Evolutionary conservation across 179 eudicot genomes (phyloP), one percentile per base, ranked within the genome.

Genomic region (Actinidia polygama): DNA sequence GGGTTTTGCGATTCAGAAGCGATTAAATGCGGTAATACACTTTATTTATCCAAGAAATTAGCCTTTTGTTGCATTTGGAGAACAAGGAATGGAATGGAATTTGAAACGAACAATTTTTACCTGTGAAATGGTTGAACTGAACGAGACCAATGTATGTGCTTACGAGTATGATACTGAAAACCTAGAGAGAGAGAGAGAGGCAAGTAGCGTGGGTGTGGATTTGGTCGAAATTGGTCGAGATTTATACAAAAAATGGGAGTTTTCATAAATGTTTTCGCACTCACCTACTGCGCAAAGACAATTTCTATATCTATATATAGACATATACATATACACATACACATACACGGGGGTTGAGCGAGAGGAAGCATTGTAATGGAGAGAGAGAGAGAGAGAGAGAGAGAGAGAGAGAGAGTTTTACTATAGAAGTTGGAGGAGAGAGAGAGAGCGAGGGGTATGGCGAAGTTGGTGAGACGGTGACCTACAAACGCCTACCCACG

Each of bases 391-490:
- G 11, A 66, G 71, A 2, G 47, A 14, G 46, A 51, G 0, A 30
- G 26, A 64, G 26, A 23, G 5, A 23, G 26, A 63, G 2, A 3
- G 36, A 7, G 12, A 24, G 49, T 36, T 44, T n/a, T n/a, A n/a
- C n/a, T n/a, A n/a, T n/a, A n/a, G n/a, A n/a, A n/a, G 73, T 69
- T 44, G 53, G 54, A 6, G 73, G 30, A 23, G 47, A 4, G 23
- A 24, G 72, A 69, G 50, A 18, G 23, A 44, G 23, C 6, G 47
- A 40, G 73, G 3, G 73, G n/a, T n/a, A 40, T 2, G 15, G 24
- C 23, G 23, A 71, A 72, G 75, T 72, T 72, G 75, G 75, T 72
- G 57, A 72, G 75, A 72, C 15, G 57, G 55, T n/a, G 75, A 72
- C 75, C 57, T 21, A 49, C 24, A 47, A 47, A 49, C 57, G 19